Evolutionary conservation across 2,329 filamentous ascomycete genomes (phyloP).

Genomic region (Fusarium pseudonygamai): DNA sequence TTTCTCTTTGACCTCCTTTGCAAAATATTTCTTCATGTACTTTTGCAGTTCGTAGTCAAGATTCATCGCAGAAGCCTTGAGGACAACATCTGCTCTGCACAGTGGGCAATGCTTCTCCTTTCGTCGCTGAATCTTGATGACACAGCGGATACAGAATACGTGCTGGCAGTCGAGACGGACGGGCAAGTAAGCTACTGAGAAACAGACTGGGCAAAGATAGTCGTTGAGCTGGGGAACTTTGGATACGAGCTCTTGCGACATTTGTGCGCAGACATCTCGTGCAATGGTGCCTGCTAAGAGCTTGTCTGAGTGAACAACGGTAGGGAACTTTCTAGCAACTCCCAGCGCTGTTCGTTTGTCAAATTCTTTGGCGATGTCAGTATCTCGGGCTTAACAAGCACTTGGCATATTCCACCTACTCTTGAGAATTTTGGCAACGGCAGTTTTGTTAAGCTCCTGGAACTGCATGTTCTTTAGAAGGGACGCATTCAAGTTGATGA

Average conservation of each 20-base stretch:
- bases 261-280: conserved; percentile 77
- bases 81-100: conserved; percentile 76
- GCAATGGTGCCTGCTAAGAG: conserved; percentile 75
- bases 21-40: conserved; percentile 81
- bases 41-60: conserved; percentile 74
- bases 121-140: conserved; percentile 80
- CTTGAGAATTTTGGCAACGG: conserved; percentile 85
- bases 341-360: conserved; percentile 84
- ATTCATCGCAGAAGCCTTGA: conserved; percentile 74
- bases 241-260: conserved; percentile 76
- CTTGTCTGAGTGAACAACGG: conserved; percentile 65
- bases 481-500: conserved; percentile 76
- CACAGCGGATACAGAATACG: conserved; percentile 84
- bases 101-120: conserved; percentile 76
- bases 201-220: conserved; percentile 84
- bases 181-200: conserved; percentile 81
- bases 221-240: conserved; percentile 85
- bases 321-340: conserved; percentile 70
- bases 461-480: conserved; percentile 86
- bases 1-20: conserved; percentile 73
- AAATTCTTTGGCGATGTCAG: conserved; percentile 70
- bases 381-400: not conserved
- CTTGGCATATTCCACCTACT: conserved; percentile 59
- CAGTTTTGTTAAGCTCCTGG: conserved; percentile 82
- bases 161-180: conserved; percentile 80